Conservation (phyloP, 352 stramenopile species). For the Phytopythium helicoides region DNA sequence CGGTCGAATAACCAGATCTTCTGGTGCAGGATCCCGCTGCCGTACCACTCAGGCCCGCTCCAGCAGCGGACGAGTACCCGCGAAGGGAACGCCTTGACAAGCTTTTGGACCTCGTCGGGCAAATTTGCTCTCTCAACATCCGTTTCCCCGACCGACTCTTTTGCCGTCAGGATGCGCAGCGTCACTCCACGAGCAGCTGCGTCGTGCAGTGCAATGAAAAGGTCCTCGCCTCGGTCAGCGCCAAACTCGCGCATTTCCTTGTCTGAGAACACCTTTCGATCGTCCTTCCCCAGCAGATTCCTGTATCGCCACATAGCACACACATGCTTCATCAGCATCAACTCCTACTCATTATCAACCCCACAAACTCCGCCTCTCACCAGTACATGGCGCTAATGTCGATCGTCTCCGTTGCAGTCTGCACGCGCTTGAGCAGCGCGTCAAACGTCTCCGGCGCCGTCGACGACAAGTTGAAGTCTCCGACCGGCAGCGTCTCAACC, state of each 20-base stretch:
- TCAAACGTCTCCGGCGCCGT: constrained; percentile 42
- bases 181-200: constrained; percentile 48
- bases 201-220: constrained; percentile 51
- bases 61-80: constrained; percentile 55
- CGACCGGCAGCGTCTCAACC: constrained; percentile 68
- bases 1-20: constrained; percentile 80
- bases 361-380: constrained; percentile 3
- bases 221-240: constrained; percentile 42
- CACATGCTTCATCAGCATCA: neutral
- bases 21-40: constrained; percentile 78
- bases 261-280: constrained; percentile 48
- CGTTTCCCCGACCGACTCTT: constrained; percentile 8
- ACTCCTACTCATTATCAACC: neutral
- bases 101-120: constrained; percentile 53
- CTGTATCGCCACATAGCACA: constrained; percentile 6
- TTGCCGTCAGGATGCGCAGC: constrained; percentile 51
- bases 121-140: constrained; percentile 23
- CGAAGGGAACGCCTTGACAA: constrained; percentile 25
- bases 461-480: constrained; percentile 47
- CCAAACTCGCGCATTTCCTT: constrained; percentile 60
- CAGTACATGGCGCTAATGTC: constrained; percentile 87
- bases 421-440: constrained; percentile 38
- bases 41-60: constrained; percentile 69
- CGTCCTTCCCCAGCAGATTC: constrained; percentile 63
- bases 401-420: constrained; percentile 41